Evolutionary conservation across 2,329 filamentous ascomycete species (phyloP), one percentile per base, ranked within the genome.

Genomic region (Graphilbum fragrans): DNA sequence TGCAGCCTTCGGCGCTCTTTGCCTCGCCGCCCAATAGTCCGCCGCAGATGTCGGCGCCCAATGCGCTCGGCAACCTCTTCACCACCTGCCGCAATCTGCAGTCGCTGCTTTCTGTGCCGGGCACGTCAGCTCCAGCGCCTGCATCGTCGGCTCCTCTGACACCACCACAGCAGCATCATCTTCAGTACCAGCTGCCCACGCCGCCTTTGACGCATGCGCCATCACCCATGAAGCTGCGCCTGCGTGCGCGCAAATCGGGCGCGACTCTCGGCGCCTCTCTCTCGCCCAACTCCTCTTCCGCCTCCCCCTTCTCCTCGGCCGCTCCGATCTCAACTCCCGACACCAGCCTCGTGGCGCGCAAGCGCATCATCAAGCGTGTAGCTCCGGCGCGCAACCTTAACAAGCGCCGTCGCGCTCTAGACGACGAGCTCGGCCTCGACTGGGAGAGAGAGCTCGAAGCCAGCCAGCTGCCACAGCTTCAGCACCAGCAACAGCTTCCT

Each of bases 41-140:
- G 41, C 67, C 70, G 6, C 60, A 64, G 36, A 32, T 37, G 31
- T 66, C 64, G 32, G 56, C 67, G 19, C 61, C 67, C 45, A 59
- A 59, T 39, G 60, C 69, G 18, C 60, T 77, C 49, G 64, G 63
- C 53, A 72, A 70, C 58, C 67, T 80, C 52, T 69, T 75, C 57
- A 67, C 62, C 45, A 72, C 74, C 37, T 80, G 75, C 55, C 74
- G 72, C 55, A 72, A 70, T 5, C 67, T 80, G 1, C 76, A 80
- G 52, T 70, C 69, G 3, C 71, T 79, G 52, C 65, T 79, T 45
- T 58, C 66, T 21, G 50, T 62, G 4, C 60, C 67, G 14, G 49
- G 52, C n/a, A 9, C 31, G 16, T 9, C 25, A 27, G 25, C 25
- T 8, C 8, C 25, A 27, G 8, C 12, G 25, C 25, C 25, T 14